These are phyloP conservation scores for Termitomyces titanicus DNA, from an alignment of 768 basidiomycete genomes.

Conservation along the genomic window DNA sequence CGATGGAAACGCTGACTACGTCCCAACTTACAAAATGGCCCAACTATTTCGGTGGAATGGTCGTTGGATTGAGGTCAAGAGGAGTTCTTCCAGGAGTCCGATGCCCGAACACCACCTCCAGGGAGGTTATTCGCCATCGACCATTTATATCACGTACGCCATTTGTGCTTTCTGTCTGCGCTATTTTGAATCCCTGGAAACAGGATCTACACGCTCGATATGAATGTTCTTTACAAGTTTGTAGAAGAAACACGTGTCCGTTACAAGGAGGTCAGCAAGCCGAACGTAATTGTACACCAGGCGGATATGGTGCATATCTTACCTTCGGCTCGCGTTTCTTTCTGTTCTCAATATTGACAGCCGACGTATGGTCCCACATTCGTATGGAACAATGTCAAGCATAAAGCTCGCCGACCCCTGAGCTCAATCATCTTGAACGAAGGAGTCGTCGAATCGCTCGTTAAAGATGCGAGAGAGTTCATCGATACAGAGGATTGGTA, in stretches of 20 bases:
- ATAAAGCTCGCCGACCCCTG: constrained; percentile 47
- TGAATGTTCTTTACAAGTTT: constrained; percentile 28
- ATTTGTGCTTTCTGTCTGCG: not conserved
- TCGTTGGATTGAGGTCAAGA: constrained; percentile 34
- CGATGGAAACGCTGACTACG: constrained; percentile 33
- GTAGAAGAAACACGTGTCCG: constrained; percentile 32
- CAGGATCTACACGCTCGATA: constrained; percentile 39
- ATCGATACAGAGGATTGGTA: constrained; percentile 57
- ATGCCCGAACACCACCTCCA: constrained; percentile 9
- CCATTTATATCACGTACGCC: constrained; percentile 27
- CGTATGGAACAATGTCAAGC: constrained; percentile 42
- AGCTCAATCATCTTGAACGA: constrained; percentile 49
- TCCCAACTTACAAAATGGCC: constrained; percentile 34
- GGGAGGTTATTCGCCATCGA: constrained; percentile 12
- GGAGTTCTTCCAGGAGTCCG: constrained; percentile 12
- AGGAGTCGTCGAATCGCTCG: constrained; percentile 41
- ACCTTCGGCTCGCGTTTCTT: not conserved
- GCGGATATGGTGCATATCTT: constrained; percentile 24
- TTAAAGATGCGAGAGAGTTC: constrained; percentile 52
- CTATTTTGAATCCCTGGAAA: not conserved
- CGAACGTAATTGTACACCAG: constrained; percentile 32
- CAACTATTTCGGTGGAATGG: constrained; percentile 41
- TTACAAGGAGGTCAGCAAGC: constrained; percentile 31
- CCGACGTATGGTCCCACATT: constrained; percentile 33
- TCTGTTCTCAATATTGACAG: constrained; percentile 15